Evolutionary conservation across 2,329 filamentous ascomycete genomes (phyloP).

Genomic region (Colletotrichum musicola): DNA sequence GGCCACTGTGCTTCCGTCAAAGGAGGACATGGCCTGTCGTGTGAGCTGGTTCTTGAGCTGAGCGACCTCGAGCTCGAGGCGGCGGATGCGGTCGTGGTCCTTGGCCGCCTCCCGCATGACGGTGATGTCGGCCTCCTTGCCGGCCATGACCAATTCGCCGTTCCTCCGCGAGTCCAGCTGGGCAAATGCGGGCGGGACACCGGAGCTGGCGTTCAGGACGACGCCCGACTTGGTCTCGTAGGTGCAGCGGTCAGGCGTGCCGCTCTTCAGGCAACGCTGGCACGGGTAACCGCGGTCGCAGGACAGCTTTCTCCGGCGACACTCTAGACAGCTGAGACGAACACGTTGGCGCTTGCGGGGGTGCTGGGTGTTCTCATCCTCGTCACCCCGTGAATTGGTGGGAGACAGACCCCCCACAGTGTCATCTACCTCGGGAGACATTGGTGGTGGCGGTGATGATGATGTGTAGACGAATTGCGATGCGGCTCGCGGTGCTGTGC

Average conservation of each 20-base stretch:
- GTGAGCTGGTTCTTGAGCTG: slow-evolving; percentile 67
- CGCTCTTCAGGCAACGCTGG: slow-evolving; percentile 72
- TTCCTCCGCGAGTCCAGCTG: slow-evolving; percentile 54
- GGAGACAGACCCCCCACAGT: slow-evolving; percentile 31
- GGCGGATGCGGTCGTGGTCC: slow-evolving; percentile 70
- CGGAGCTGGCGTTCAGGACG: slow-evolving; percentile 61
- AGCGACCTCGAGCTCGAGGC: slow-evolving; percentile 69
- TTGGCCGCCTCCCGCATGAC: slow-evolving; percentile 55
- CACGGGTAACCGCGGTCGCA: slow-evolving; percentile 73
- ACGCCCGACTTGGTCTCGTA: slow-evolving; percentile 69
- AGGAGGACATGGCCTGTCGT: slow-evolving; percentile 56
- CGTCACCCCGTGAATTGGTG: slow-evolving; percentile 39
- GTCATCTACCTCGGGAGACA: slow-evolving; percentile 46
- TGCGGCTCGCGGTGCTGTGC: too few relatives aligned
- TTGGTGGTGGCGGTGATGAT: background rate
- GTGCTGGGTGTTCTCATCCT: slow-evolving; percentile 47
- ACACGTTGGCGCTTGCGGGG: slow-evolving; percentile 71
- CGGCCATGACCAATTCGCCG: slow-evolving; percentile 47
- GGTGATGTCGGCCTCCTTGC: slow-evolving; percentile 52
- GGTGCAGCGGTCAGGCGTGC: slow-evolving; percentile 70
- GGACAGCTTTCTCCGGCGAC: slow-evolving; percentile 70
- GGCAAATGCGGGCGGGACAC: slow-evolving; percentile 57
- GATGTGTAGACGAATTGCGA: too few relatives aligned
- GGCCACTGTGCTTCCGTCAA: slow-evolving; percentile 66
- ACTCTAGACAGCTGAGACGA: slow-evolving; percentile 71